Evolutionary conservation across 1,284 basidiomycete genomes (phyloP), one percentile per base, ranked within the genome.

Genomic region (Melampsora abietis-canadensis): DNA sequence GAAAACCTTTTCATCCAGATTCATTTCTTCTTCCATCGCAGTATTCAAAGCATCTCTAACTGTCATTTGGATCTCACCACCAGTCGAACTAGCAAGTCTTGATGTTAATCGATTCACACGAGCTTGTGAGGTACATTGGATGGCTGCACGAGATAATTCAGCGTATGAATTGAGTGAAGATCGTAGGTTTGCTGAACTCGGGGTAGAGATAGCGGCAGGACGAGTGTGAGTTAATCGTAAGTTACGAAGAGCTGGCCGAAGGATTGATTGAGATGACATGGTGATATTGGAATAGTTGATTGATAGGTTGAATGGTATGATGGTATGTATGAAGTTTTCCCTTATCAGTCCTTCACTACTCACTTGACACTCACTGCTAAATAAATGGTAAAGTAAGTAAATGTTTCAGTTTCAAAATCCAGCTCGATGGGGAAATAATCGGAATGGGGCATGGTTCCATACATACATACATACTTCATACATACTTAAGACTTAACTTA

Each of bases 21-120:
- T 82, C 96, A 99, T 98, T 85, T 99, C 96, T 85, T 99, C 96
- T 85, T 98, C 96, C 92, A 99, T 95, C 47, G 96, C 96, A 76
- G 89, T 85, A 85, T 98, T 98, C 79, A 99, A 89, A 54, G 96
- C 96, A 76, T 99, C 96, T 82, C 96, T 92, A 77, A 98, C 95
- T 68, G 94, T 98, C 62, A 72, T 72, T 64, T 72, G 69, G 12
- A 65, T 72, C 57, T 72, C 68, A n/a, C 68, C 68, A 51, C 68
- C 68, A 19, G 68, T 31, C 31, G 68, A 72, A 48, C 68, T 72
- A 47, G 68, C 68, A 31, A 47, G 48, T 64, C 68, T 72, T 30
- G 68, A 63, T 21, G 37, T 47, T 51, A 62, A 54, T 54, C 68
- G 60, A 19, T 44, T 64, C 8, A 72, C 61, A 17, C 51, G 44